Base-by-base conservation (phyloP, 2,329 filamentous ascomycete species). In the Ciborinia camelliae region DNA sequence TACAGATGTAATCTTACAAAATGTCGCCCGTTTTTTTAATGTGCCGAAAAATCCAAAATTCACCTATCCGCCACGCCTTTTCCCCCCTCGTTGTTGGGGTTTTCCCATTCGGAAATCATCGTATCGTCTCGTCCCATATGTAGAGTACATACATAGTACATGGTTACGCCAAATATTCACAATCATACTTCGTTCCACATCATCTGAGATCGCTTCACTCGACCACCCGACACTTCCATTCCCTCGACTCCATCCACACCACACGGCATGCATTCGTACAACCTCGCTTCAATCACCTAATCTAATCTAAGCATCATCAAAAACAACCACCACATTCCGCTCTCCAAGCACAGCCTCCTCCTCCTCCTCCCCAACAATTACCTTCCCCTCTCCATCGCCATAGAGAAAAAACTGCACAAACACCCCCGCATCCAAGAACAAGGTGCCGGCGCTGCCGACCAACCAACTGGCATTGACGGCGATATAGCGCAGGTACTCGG, bases 391-490 rank as follows among this genome's bases (percentile, higher is more conserved):
- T 48, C 67, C 39, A 23, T 71, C 69, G n/a, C 72, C 83, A 76
- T 98, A 98, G 73, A 96, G 76, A 75, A 96, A 97, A 75, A 96
- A 97, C 77, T 98, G 94, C 14, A 86, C 85, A 77, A 97, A 97
- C 3, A 98, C 95, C 35, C 84, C 86, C 75, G 93, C 81, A 77
- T 98, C 95, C 69, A 98, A 79, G 63, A 95, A 78, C 64, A 98
- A 79, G 2, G 94, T 97, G 0, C 96, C 92, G 57, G 95, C 81
- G 75, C 93, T 97, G 1, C 95, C 95, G 4, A 92, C 81, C 66
- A 99, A 74, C 95, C 95, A 99, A 69, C 90, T 93, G 37, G 92
- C 79, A 76, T 98, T 99, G 41, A 98, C 90, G 9, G 94, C 83
- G 37, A 98, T 88, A 78, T 98, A 97, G 67, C 82, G 81, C 35